phyloP scores from a whole-genome alignment of 2,329 filamentous ascomycete genomes.

The Periconia sp. region DNA sequence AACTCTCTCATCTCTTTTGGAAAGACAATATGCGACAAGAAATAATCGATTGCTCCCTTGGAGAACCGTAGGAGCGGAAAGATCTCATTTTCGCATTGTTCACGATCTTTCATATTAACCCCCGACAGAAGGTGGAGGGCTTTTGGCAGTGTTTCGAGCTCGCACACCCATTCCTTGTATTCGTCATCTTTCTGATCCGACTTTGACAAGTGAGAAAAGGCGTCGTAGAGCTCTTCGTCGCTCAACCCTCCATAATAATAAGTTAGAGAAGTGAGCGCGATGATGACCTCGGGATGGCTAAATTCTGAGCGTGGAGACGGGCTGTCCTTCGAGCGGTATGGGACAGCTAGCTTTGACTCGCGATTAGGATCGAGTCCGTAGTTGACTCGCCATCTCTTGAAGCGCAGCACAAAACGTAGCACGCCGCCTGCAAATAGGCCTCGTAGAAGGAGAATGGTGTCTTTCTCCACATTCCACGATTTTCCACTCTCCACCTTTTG shows the following conservation, averaged over 20 bases:
- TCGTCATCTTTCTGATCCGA: conserved; percentile 57
- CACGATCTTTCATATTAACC: conserved; percentile 48
- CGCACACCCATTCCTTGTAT: conserved; percentile 54
- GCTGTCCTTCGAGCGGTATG: conserved; percentile 66
- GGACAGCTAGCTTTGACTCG: conserved; percentile 55
- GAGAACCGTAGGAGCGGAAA: conserved; percentile 58
- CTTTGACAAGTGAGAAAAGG: conserved; percentile 51
- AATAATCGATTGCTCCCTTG: conserved; percentile 65
- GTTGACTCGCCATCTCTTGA: conserved; percentile 67
- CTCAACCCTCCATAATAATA: conserved; percentile 67
- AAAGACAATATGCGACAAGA: conserved; percentile 61
- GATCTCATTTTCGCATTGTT: conserved; percentile 51
- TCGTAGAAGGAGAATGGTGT: conserved; percentile 52
- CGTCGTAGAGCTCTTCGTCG: conserved; percentile 52
- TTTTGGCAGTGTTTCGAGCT: conserved; percentile 25
- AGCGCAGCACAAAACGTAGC: conserved; percentile 54
- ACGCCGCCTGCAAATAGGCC: conserved; percentile 61
- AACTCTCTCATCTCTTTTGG: conserved; percentile 65
- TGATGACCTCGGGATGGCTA: conserved; percentile 68
- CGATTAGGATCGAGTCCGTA: conserved; percentile 57
- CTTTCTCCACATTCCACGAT: conserved; percentile 44
- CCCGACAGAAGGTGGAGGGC: conserved; percentile 44
- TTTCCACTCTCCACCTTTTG: conserved; percentile 10
- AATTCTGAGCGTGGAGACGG: conserved; percentile 66
- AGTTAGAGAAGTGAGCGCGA: conserved; percentile 64